Conservation (phyloP, 768 basidiomycete species). For the Naganishia vishniacii region DNA sequence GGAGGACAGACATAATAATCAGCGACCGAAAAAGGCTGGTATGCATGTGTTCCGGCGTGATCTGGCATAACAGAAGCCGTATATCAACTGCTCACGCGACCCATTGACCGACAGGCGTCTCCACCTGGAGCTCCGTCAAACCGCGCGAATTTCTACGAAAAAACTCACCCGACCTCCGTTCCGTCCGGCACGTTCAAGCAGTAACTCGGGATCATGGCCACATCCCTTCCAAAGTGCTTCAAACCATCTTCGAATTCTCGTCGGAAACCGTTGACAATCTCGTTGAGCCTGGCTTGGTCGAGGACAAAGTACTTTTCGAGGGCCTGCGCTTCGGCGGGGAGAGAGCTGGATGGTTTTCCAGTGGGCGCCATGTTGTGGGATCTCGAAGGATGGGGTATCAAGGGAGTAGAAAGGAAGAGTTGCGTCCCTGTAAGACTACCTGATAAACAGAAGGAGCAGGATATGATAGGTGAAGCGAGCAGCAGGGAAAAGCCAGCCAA, state of each 20-base stretch:
- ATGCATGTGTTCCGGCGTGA: background rate
- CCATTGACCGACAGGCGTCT: too few species aligned
- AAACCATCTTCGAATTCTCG: conserved; percentile 73
- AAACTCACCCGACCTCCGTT: conserved; percentile 76
- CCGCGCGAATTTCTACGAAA: background rate
- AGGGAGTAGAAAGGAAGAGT: background rate
- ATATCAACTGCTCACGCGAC: too few species aligned
- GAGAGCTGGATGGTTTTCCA: conserved; percentile 22
- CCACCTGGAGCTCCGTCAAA: background rate
- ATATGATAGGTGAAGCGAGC: background rate
- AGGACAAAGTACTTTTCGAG: conserved; percentile 72
- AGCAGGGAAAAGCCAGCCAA: conserved; percentile 1
- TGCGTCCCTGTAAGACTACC: too few species aligned
- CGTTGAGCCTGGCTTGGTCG: conserved; percentile 57
- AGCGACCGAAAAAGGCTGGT: background rate
- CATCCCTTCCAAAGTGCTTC: conserved; percentile 63
- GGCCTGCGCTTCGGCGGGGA: conserved; percentile 54
- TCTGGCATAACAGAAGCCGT: too few species aligned
- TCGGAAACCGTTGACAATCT: conserved; percentile 73
- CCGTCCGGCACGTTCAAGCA: conserved; percentile 94
- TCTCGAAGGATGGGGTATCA: background rate
- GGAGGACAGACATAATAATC: too few species aligned
- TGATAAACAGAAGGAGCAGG: background rate
- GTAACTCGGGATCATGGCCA: conserved; percentile 98
- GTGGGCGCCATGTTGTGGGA: conserved; percentile 22